These are phyloP conservation scores for Aspergillus sp. DNA, from an alignment of 2,329 filamentous ascomycete species.

Conservation along the genomic window DNA sequence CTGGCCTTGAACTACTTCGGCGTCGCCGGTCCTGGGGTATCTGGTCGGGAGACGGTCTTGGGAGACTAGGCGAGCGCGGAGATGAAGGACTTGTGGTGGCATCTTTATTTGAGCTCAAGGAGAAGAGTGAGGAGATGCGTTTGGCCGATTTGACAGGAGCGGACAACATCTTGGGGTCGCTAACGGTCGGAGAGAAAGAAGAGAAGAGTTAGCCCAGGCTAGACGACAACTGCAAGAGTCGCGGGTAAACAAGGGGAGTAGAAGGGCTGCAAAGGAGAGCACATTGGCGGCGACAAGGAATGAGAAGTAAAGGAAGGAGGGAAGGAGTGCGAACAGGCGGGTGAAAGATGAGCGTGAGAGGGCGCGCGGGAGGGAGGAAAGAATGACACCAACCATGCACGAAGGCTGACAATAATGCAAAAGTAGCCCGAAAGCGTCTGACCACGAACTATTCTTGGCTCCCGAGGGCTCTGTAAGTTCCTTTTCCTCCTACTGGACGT, in stretches of 20 bases:
- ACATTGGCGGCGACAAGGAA: constrained; percentile 1
- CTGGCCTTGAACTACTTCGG: constrained; percentile 32
- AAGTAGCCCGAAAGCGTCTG: neutral
- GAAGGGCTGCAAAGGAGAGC: neutral
- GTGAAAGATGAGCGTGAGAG: neutral
- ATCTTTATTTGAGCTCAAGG: constrained; percentile 39
- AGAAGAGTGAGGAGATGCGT: constrained; percentile 48
- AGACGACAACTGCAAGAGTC: neutral
- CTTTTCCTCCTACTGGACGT: constrained; percentile 7
- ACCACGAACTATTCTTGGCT: neutral
- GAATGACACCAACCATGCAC: constrained; percentile 23
- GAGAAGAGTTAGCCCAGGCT: neutral
- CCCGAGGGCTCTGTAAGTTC: neutral
- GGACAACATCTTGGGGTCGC: constrained; percentile 35
- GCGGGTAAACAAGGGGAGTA: neutral
- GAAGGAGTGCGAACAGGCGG: neutral
- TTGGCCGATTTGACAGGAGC: constrained; percentile 45
- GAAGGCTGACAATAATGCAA: constrained; percentile 8
- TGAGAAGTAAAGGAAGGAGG: constrained; percentile 12
- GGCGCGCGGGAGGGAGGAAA: constrained; percentile 13
- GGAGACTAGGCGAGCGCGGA: constrained; percentile 22
- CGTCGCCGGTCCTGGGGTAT: constrained; percentile 23
- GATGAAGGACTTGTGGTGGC: constrained; percentile 28
- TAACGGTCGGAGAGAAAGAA: neutral
- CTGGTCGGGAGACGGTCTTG: constrained; percentile 24